phyloP scores from a whole-genome alignment of 2,329 filamentous ascomycete genomes.

The Elsinoe batatas region DNA sequence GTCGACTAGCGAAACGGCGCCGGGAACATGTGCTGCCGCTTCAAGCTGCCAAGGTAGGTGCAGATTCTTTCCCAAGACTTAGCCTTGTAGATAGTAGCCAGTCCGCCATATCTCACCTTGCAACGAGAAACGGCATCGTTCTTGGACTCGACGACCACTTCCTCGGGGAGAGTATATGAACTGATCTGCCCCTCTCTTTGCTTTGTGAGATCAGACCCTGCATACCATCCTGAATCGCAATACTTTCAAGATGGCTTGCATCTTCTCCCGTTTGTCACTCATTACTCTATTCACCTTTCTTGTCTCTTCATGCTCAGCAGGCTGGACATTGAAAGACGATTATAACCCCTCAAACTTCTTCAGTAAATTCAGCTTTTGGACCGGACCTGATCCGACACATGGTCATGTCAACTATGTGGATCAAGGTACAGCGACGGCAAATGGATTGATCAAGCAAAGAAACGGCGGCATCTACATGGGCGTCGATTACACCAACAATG shows the following conservation, averaged over 20 bases:
- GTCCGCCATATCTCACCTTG: slow-evolving; percentile 13
- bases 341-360: slow-evolving; percentile 19
- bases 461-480: slow-evolving; percentile 24
- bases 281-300: slow-evolving; percentile 30
- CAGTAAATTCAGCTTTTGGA: slow-evolving; percentile 20
- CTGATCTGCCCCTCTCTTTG: background rate
- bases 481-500: slow-evolving; percentile 31
- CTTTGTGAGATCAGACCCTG: slow-evolving; percentile 11
- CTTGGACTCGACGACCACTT: slow-evolving; percentile 1
- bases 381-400: slow-evolving; percentile 29
- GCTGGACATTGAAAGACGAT: slow-evolving; percentile 19
- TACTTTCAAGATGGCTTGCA: slow-evolving; percentile 15
- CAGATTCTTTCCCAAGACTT: background rate
- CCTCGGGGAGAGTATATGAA: slow-evolving; percentile 5
- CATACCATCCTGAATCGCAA: slow-evolving; percentile 12
- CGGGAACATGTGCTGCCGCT: slow-evolving; percentile 10
- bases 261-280: slow-evolving; percentile 15
- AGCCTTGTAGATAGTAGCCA: slow-evolving; percentile 6
- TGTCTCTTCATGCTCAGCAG: slow-evolving; percentile 26
- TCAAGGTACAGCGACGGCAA: slow-evolving; percentile 20
- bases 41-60: slow-evolving; percentile 9
- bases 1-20: slow-evolving; percentile 8
- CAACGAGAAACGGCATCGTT: slow-evolving; percentile 14
- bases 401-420: slow-evolving; percentile 29
- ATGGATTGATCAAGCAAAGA: slow-evolving; percentile 20